Evolutionary conservation across 768 basidiomycete genomes (phyloP), one percentile per base, ranked within the genome.

Genomic region (Tulasnella sp.): DNA sequence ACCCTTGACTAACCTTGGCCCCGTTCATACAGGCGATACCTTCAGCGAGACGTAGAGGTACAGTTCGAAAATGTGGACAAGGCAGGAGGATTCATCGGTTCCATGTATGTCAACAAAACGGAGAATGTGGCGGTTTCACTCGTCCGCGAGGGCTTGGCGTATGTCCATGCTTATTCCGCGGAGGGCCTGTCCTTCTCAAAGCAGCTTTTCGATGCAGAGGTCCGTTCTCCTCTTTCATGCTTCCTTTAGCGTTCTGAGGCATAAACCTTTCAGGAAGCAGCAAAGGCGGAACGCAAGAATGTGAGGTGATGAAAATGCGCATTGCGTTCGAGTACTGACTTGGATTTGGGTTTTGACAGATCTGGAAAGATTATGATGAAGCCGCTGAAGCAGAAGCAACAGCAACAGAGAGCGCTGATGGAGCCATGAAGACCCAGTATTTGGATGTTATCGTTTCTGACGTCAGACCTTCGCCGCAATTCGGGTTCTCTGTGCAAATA

Each of bases 21-120:
- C 4, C 32, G 49, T 32, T 8, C 6, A 50, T 19, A 14, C 6
- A 78, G 81, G 40, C 77, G 78, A 60, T 92, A 84, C 67, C 84
- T 97, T 84, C 94, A 99, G 68, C 81, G 94, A 27, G 94, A 99
- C 65, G 82, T 90, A 5, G 94, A 99, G 68, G 82, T 98, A 59
- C 86, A 89, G 63, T 82, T 97, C 43, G 89, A 94, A 58, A 77
- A 78, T 14, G 79, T 84, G 14, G 94, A 99, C 73, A 97, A 96
- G 70, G 83, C 85, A 3, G 94, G 94, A 36, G 96, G 96, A 2
- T 97, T 94, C 69, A 93, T 97, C 62, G 93, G 93, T 12, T 70
- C 84, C 1, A 74, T 98, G 54, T 93, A 84, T 68, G 56, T 86
- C 63, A 85, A 86, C 69, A 94, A 90, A 67, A 81, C 76, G 1